Percentiles rank a stretch among this genome's conserved stretches.
Evolutionary conservation across 169 alveolate species (phyloP).

Genomic region (Cryptosporidium sp.): DNA sequence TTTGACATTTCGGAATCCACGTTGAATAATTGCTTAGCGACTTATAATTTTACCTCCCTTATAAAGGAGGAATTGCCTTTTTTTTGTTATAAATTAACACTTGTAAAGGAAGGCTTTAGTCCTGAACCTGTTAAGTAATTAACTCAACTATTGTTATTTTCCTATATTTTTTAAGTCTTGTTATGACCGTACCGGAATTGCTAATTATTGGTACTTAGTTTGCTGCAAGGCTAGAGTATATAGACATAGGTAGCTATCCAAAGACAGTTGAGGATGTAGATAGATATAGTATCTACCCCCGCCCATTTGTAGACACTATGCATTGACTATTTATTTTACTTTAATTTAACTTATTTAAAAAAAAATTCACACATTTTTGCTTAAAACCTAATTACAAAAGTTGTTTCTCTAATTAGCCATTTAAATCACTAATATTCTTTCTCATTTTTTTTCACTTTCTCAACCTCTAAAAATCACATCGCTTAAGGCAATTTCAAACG

Average conservation of each 20-base stretch:
- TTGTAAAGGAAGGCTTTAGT: constrained; percentile 13
- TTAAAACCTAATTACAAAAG: not conserved
- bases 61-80: constrained; percentile 8
- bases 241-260: constrained; percentile 77
- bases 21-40: not conserved
- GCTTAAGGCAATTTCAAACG: not conserved
- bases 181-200: constrained; percentile 74
- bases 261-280: constrained; percentile 74
- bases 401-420: not conserved
- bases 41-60: not conserved
- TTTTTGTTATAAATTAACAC: constrained; percentile 12
- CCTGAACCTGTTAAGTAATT: constrained; percentile 27
- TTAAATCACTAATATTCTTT: not conserved
- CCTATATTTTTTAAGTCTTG: constrained; percentile 39
- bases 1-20: constrained; percentile 53
- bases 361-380: constrained; percentile 42
- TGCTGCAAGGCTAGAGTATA: constrained; percentile 58
- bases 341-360: not conserved
- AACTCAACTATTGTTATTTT: constrained; percentile 44
- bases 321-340: constrained; percentile 18
- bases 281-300: constrained; percentile 65
- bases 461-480: not conserved
- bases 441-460: not conserved
- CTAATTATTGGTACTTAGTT: constrained; percentile 34
- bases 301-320: constrained; percentile 69